phyloP scores from a whole-genome alignment of 2,329 filamentous ascomycete species.

The Fusarium pseudograminearum region DNA sequence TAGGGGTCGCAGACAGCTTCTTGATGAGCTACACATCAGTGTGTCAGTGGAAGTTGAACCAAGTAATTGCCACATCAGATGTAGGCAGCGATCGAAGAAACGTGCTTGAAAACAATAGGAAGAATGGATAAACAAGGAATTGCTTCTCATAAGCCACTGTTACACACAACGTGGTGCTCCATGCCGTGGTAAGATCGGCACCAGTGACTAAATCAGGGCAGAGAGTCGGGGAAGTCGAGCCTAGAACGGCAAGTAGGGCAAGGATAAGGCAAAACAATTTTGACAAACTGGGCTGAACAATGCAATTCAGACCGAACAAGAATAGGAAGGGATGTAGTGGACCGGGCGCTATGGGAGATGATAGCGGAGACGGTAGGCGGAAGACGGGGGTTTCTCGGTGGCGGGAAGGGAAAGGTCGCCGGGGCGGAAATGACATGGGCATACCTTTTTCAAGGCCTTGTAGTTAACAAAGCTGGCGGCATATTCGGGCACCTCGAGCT shows the following conservation, averaged over 20 bases:
- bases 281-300: conserved; percentile 12
- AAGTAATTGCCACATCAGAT: conserved; percentile 32
- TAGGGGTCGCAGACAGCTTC: conserved; percentile 92
- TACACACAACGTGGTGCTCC: conserved; percentile 25
- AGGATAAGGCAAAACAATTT: conserved; percentile 17
- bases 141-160: conserved; percentile 39
- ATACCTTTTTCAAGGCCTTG: conserved; percentile 97
- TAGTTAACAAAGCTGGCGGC: conserved; percentile 99
- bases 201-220: conserved; percentile 27
- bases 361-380: conserved; percentile 40
- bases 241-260: conserved; percentile 15
- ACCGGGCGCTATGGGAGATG: conserved; percentile 39
- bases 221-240: conserved; percentile 15
- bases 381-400: conserved; percentile 32
- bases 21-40: conserved; percentile 84
- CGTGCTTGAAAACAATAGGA: conserved; percentile 34
- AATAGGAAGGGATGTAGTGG: conserved; percentile 30
- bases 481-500: conserved; percentile 99
- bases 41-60: conserved; percentile 40
- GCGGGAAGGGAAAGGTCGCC: conserved; percentile 38
- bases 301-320: conserved; percentile 14
- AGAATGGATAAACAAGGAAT: conserved; percentile 37
- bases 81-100: conserved; percentile 32
- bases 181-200: conserved; percentile 24
- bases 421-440: conserved; percentile 42